Evolutionary conservation across 352 stramenopile genomes (phyloP), one percentile per base, ranked within the genome.

Genomic region (Pythium aphanidermatum): DNA sequence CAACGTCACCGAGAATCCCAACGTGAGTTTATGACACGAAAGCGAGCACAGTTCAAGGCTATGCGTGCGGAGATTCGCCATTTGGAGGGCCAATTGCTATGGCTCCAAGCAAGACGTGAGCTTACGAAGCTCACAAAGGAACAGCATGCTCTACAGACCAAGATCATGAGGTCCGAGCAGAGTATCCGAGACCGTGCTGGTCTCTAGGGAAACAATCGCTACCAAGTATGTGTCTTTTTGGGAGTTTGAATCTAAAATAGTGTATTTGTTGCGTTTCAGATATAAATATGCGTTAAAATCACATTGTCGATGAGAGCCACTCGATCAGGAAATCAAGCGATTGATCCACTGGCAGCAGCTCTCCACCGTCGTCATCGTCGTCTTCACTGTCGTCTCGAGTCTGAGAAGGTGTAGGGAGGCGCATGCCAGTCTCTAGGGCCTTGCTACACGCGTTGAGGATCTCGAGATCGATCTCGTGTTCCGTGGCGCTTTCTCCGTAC

Each of bases 381-480:
- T 39, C 34, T 28, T 17, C 7, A 33, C 49, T 12, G 49, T n/a
- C n/a, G n/a, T n/a, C n/a, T n/a, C n/a, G n/a, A n/a, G n/a, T n/a
- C n/a, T n/a, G n/a, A n/a, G n/a, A n/a, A n/a, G n/a, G 49, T 2
- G 49, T 57, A 3, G 49, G 39, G 26, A 57, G 39, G 5, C 39
- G 39, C 27, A 50, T 33, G 26, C 39, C 39, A 14, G 40, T n/a
- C 21, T 59, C 42, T 7, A 54, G 24, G 11, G 39, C 35, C 21
- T 27, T 14, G 30, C 53, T 50, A 17, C 59, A 68, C 16, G 60
- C 44, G 39, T 44, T 38, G 2, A 52, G n/a, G 23, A 52, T 52
- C 23, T 64, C 49, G 4, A 70, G 51, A 23, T 86, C 70, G 48
- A 86, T 68, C 30, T 69, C 70, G 49, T 83, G 74, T 46, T 83